Base-by-base conservation (phyloP, 2,329 filamentous ascomycete genomes). In the Huntiella savannae region DNA sequence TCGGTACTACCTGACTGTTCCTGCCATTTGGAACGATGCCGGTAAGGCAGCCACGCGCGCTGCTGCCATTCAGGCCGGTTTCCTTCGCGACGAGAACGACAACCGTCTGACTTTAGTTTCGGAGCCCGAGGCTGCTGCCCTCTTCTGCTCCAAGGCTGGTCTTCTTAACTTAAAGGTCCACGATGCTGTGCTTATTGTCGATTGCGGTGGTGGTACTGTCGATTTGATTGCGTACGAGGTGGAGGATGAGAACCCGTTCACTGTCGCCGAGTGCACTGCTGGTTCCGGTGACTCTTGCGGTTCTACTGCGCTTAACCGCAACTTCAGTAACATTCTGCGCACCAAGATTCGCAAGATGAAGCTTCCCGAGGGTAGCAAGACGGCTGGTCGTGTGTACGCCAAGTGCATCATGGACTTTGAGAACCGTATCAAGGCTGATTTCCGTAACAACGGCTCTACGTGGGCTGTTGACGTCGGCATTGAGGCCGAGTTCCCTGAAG, bases 401-500 rank as follows among this genome's bases (percentile, higher is more conserved):
- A 96, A 96, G 68, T 96, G 88, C 62, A 96, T 98, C 64, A 96
- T 96, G 88, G 91, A 98, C 64, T 98, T 98, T 57, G 91, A 98
- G 69, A 96, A 96, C 73, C 73, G 91, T 62, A 95, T 98, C 73
- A 98, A 98, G 71, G 91, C 91, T 43, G 91, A 96, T 63, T 98
- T 98, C 79, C 78, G 91, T 53, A 96, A 96, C 68, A 96, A 95
- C 62, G 87, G 88, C 43, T 88, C 96, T 63, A 96, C 96, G 63
- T 96, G 91, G 91, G 91, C 91, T 39, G 87, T 96, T 15, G 91
- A 98, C 60, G 91, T 98, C 43, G 91, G 91, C 58, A 96, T 98
- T 57, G 91, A 98, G 68, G 86, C 88, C 38, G 91, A 96, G 59
- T 96, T 92, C 67, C 88, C 88, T 35, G 91, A 96, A 59, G 91